These are phyloP conservation scores for Phanerochaete carnosa DNA, from an alignment of 768 basidiomycete species.

Conservation along the genomic window DNA sequence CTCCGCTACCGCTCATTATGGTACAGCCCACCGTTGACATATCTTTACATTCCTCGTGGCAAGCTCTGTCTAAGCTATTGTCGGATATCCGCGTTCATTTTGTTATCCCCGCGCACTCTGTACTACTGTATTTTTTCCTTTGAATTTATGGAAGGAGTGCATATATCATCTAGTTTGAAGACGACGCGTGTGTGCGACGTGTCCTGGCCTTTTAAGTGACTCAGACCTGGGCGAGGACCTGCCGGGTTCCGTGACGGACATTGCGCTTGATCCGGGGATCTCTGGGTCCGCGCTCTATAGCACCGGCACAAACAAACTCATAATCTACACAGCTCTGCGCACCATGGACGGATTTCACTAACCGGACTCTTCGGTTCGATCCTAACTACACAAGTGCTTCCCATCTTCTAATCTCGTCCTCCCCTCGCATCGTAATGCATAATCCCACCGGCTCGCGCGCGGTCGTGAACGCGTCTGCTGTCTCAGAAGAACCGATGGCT, in stretches of 20 bases:
- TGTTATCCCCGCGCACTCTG: constrained; percentile 8
- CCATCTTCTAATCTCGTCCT: neutral
- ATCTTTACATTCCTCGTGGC: neutral
- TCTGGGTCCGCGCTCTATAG: neutral
- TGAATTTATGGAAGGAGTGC: constrained; percentile 1
- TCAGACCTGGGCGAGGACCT: neutral
- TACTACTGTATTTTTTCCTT: constrained; percentile 10
- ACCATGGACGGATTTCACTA: neutral
- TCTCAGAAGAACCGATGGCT: constrained; percentile 11
- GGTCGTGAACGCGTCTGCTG: constrained; percentile 10
- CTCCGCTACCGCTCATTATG: constrained; percentile 18
- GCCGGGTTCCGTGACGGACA: neutral
- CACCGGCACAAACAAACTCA: neutral
- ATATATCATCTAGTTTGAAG: neutral
- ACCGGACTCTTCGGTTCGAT: neutral
- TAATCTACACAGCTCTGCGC: neutral
- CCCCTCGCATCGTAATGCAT: neutral
- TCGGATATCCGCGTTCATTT: constrained; percentile 8
- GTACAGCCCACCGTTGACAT: neutral
- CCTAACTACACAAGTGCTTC: neutral
- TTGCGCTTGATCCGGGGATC: constrained; percentile 5
- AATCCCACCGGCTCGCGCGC: neutral
- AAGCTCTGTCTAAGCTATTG: constrained; percentile 9
- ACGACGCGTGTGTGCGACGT: neutral
- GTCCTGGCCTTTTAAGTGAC: neutral